Percentiles rank a stretch among this genome's conserved stretches.
phyloP scores from a whole-genome alignment of 2,329 filamentous ascomycete species.

The Stylonectria norvegica region DNA sequence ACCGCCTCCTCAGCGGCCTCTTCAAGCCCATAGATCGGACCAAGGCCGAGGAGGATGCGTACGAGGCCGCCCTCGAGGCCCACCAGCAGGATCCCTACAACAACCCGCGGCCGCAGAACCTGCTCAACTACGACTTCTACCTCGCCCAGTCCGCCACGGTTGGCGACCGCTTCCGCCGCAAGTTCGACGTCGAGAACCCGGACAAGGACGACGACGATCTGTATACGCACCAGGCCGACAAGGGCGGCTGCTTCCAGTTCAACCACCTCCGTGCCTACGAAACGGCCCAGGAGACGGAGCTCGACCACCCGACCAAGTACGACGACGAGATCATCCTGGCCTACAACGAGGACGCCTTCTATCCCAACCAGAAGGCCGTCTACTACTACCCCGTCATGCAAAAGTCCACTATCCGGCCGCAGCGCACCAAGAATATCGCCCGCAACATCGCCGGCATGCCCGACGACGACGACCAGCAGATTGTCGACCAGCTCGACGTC shows the following conservation, averaged over 20 bases:
- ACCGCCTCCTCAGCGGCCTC: slow-evolving; percentile 58
- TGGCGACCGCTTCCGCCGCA: slow-evolving; percentile 55
- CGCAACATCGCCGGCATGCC: slow-evolving; percentile 45
- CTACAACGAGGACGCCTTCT: slow-evolving; percentile 50
- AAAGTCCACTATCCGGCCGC: slow-evolving; percentile 58
- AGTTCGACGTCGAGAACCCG: slow-evolving; percentile 57
- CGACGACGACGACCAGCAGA: slow-evolving; percentile 47
- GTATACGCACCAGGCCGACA: slow-evolving; percentile 50
- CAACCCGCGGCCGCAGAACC: slow-evolving; percentile 54
- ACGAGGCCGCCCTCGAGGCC: slow-evolving; percentile 48
- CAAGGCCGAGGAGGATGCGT: slow-evolving; percentile 51
- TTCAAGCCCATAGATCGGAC: slow-evolving; percentile 58
- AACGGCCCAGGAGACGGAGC: slow-evolving; percentile 55
- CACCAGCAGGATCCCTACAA: slow-evolving; percentile 55
- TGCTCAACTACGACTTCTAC: slow-evolving; percentile 66
- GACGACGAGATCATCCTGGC: slow-evolving; percentile 61
- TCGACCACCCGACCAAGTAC: slow-evolving; percentile 58
- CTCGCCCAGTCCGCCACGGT: slow-evolving; percentile 49
- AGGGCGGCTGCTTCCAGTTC: slow-evolving; percentile 56
- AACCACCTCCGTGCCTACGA: slow-evolving; percentile 63
- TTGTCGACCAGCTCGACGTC: slow-evolving; percentile 55
- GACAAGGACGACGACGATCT: slow-evolving; percentile 52
- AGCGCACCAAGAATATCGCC: slow-evolving; percentile 61
- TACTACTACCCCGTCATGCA: slow-evolving; percentile 70
- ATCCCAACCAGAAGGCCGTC: slow-evolving; percentile 53